Evolutionary conservation across 345 rosid genomes (phyloP).

Genomic region (Punica granatum): DNA sequence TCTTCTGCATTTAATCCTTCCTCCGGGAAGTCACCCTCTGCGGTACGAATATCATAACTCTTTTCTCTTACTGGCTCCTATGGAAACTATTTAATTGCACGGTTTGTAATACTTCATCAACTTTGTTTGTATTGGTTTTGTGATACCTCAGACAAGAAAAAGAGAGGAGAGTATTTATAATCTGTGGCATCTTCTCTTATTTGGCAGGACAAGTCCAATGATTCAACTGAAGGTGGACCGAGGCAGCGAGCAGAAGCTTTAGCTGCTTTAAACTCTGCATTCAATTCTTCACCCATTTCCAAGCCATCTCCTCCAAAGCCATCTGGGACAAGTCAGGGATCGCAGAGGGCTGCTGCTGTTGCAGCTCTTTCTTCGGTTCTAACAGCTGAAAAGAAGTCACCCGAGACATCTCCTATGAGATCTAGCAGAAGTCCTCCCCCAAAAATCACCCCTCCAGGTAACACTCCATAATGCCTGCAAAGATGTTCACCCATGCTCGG

Average conservation of each 20-base stretch:
- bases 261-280: constrained; percentile 76
- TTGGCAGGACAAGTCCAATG: constrained; percentile 57
- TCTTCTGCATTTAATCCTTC: constrained; percentile 85
- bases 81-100: not conserved
- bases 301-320: constrained; percentile 43
- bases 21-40: constrained; percentile 37
- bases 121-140: not conserved
- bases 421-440: constrained; percentile 33
- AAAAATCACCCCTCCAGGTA: constrained; percentile 46
- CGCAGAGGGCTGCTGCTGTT: constrained; percentile 93
- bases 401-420: constrained; percentile 57
- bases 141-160: not conserved
- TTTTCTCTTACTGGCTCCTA: not conserved
- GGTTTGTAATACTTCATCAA: not conserved
- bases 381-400: constrained; percentile 69
- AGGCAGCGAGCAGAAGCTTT: constrained; percentile 86
- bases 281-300: constrained; percentile 49
- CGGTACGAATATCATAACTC: not conserved
- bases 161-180: not conserved
- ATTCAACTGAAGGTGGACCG: constrained; percentile 53
- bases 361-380: constrained; percentile 96
- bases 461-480: not conserved
- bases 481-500: not conserved
- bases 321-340: constrained; percentile 39
- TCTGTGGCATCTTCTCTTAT: constrained; percentile 7